Base-by-base conservation (phyloP, 352 stramenopile species). In the Aphanomyces astaci region DNA sequence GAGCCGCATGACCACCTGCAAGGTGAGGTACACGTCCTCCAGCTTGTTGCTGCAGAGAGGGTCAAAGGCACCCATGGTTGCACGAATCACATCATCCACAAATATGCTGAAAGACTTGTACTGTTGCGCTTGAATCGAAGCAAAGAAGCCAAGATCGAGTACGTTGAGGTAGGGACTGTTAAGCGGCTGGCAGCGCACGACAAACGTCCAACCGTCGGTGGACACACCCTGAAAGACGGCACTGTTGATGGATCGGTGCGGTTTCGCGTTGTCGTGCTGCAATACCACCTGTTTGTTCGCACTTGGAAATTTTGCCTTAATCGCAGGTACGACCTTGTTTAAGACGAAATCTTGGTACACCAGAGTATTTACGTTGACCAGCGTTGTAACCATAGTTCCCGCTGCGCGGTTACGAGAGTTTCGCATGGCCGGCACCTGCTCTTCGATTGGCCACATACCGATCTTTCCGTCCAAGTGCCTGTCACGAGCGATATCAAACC, bases 91-190 rank as follows among this genome's bases (percentile, higher is more conserved):
- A 31, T 25, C 33, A 56, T 49, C 24, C 54, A 43, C 9, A 55
- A 30, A 25, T 22, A 17, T 2, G 65, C n/a, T 27, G n/a, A n/a
- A n/a, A n/a, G n/a, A n/a, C 36, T 54, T 7, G 24, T 72, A 66
- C 27, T 76, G 72, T 15, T 73, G 33, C 0, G 48, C 39, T 55
- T 80, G 67, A 7, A 76, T 71, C 0, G 66, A 72, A 5, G 66
- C 52, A 56, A 79, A 77, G n/a, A 72, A 72, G 27, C 63, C 69
- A 5, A 74, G 55, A 31, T 80, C 72, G 1, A 78, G 53, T 0
- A 75, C 67, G 30, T 76, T 80, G n/a, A 71, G 45, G 40, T 78
- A 67, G 0, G 75, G 71, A 1, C 64, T 74, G 32, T 77, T 77
- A 3, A 66, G 30, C 4, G 66, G 71, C 48, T 80, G 71, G 64